Base-by-base conservation (phyloP, 148 eudicot genomes). In the Chenopodium suecicum region DNA sequence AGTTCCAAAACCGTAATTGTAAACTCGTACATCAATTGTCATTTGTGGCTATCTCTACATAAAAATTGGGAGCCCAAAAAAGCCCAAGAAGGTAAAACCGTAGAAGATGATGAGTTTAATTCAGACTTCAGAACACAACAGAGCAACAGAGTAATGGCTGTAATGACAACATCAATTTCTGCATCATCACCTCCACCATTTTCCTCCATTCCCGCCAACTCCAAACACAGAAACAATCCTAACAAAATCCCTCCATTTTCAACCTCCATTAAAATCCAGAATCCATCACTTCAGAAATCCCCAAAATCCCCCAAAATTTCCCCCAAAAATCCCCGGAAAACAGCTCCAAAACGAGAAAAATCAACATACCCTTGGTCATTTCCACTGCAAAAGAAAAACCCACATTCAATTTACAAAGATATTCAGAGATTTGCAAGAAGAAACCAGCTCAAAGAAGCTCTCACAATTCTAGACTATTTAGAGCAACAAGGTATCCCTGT, bases 401-500 rank as follows among this genome's bases (percentile, higher is more conserved):
- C 98, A 79, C 86, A 84, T 76, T 85, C 93, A 48, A 84, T 93
- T 62, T 90, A 87, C 85, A 86, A 82, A 81, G 96, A 91, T 58
- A 87, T 93, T 29, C 92, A 93, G 58, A 83, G 73, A 60, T 88
- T 93, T 1, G 90, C 94, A 27, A 82, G 80, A 54, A 82, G 86
- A 56, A 75, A 91, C 84, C 85, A 92, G 83, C 86, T 95, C 27
- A 83, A 91, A 70, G 87, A 86, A 65, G 93, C 92, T 19, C 84
- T 95, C 1, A 84, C 91, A 9, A 89, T 95, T 67, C 31, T 93
- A 62, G 97, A 95, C 60, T 93, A 90, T 79, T 71, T 93, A 9
- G 92, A 93, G 60, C 81, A 91, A 17, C 80, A 81, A 54, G 97
- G 98, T 4, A 89, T 92, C 64, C 98, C 97, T 22, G 90, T 89